A percentile compares a stretch with the other conserved stretches of the same genome.
phyloP scores from a whole-genome alignment of 2,329 filamentous ascomycete species.

The Cladosporium sp. region DNA sequence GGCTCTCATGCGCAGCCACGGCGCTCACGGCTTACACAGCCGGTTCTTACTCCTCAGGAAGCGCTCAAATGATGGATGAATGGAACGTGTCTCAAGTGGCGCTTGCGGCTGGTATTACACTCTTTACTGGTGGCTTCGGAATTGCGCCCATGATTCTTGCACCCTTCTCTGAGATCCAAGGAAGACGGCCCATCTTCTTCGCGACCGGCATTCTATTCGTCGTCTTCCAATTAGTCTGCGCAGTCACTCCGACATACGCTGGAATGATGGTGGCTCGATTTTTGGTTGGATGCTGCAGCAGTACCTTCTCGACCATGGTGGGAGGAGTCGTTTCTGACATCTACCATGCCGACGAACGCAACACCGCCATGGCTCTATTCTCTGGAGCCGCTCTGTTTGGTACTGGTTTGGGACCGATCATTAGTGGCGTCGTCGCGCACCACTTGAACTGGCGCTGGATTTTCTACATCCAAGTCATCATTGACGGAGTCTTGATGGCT shows the following conservation, averaged over 20 bases:
- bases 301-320: slow-evolving; percentile 80
- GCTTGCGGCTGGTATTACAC: slow-evolving; percentile 71
- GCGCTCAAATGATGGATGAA: slow-evolving; percentile 60
- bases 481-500: slow-evolving; percentile 59
- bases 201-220: slow-evolving; percentile 69
- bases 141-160: slow-evolving; percentile 83
- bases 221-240: slow-evolving; percentile 67
- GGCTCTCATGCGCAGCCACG: slow-evolving; percentile 72
- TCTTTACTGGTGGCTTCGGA: slow-evolving; percentile 77
- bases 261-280: slow-evolving; percentile 75
- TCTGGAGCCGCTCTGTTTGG: slow-evolving; percentile 74
- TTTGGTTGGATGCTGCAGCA: slow-evolving; percentile 71
- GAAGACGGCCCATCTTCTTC: slow-evolving; percentile 77
- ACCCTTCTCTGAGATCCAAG: slow-evolving; percentile 84
- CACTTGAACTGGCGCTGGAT: slow-evolving; percentile 76
- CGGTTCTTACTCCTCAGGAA: slow-evolving; percentile 71
- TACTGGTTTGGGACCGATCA: slow-evolving; percentile 72
- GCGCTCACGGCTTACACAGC: slow-evolving; percentile 75
- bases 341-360: slow-evolving; percentile 72
- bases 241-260: slow-evolving; percentile 62
- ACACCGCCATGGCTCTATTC: slow-evolving; percentile 87
- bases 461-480: slow-evolving; percentile 79
- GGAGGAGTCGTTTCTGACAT: slow-evolving; percentile 89
- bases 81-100: slow-evolving; percentile 64
- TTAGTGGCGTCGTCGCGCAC: slow-evolving; percentile 65